Conservation (phyloP, 352 stramenopile genomes). For the Lagenidium sp. region DNA sequence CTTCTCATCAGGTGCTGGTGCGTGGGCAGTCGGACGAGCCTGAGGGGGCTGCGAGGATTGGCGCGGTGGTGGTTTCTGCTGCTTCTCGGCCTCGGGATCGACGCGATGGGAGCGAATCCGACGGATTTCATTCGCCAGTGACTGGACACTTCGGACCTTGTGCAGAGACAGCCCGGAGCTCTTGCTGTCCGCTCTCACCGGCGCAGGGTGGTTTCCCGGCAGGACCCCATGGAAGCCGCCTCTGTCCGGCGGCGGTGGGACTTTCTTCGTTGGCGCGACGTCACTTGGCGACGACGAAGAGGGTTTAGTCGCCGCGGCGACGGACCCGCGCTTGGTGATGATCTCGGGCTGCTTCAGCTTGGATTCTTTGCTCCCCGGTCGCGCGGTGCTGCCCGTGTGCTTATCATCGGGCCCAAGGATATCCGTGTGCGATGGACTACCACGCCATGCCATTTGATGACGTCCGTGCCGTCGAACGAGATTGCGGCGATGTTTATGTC, state of each 20-base stretch:
- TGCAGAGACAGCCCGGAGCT: slow-evolving; percentile 29
- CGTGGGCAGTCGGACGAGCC: slow-evolving; percentile 5
- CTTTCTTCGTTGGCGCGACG: slow-evolving; percentile 28
- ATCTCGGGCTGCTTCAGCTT: slow-evolving; percentile 63
- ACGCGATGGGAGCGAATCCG: slow-evolving; percentile 53
- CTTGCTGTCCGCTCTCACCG: slow-evolving; percentile 31
- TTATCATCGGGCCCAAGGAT: too few species aligned
- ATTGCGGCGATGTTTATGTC: slow-evolving; percentile 3
- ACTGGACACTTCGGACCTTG: slow-evolving; percentile 70
- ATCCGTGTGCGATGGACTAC: too few species aligned
- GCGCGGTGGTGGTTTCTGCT: slow-evolving; percentile 2
- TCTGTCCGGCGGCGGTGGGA: slow-evolving; percentile 28
- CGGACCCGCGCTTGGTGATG: slow-evolving; percentile 5
- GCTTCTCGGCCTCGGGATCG: slow-evolving; percentile 20
- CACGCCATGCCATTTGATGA: too few species aligned
- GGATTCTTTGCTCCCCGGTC: slow-evolving; percentile 34
- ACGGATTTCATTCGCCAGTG: slow-evolving; percentile 69
- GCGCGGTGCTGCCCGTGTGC: not conserved
- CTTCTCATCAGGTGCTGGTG: slow-evolving; percentile 18
- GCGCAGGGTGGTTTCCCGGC: slow-evolving; percentile 2
- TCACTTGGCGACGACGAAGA: slow-evolving; percentile 2
- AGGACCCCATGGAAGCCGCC: slow-evolving; percentile 15
- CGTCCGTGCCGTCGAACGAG: slow-evolving; percentile 14
- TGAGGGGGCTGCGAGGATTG: too few species aligned
- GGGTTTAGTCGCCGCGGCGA: not conserved